Evolutionary conservation across 495 filamentous ascomycete genomes (phyloP), one percentile per base, ranked within the genome.

Genomic region (Cryomyces minteri): DNA sequence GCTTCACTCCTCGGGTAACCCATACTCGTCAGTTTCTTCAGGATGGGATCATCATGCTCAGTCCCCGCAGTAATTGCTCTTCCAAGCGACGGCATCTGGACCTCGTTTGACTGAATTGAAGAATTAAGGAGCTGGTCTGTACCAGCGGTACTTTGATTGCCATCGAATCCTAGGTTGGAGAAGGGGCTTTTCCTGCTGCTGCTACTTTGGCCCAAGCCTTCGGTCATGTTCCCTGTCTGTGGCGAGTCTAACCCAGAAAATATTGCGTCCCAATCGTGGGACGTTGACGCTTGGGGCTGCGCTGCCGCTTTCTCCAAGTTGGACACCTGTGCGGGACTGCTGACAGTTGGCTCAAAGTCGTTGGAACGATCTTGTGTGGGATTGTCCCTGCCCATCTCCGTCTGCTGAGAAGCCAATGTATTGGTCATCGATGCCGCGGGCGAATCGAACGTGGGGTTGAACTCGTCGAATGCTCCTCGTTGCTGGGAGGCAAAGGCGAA

Each of bases 201-300:
- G 18, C 18, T 25, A 25, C 2, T 25, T 25, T 25, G 18, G 18
- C 18, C 18, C 2, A 39, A 39, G 48, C 47, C 9, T 45, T 46
- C 34, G 51, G 50, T 18, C 31, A 32, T 25, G 32, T 51, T 54
- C 12, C 34, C 43, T 39, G 32, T 43, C 28, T 65, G 69, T 29
- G 73, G 60, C 0, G 67, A 66, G 34, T 87, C 81, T 5, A 92
- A 63, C 31, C 80, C 77, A 4, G 85, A 82, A 58, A 95, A 95
- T 29, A 98, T 85, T 18, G 85, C 82, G 51, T 95, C 90, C 90
- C 90, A 98, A 54, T 96, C 88, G 51, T 94, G 82, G 9, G 70
- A 62, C 39, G 68, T 57, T 25, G 59, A 54, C 32, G 54, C 49
- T 41, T 50, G 51, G 11, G 58, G 54, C 41, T 59, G 57, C 46